phyloP scores from a whole-genome alignment of 257 asterid species.

The Solanum okadae region DNA sequence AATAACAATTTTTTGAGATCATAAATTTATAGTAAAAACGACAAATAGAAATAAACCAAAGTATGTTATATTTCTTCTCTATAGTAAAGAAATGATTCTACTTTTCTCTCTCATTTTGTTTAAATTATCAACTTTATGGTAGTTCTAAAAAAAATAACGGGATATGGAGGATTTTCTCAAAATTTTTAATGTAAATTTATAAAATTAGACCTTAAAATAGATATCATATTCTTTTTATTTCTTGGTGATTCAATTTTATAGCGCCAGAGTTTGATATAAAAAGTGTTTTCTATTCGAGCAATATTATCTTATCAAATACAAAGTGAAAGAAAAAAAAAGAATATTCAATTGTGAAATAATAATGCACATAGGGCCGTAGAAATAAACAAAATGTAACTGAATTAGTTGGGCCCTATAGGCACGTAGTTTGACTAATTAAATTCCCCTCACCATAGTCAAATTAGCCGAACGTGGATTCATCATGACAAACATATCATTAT shows the following conservation, averaged over 20 bases:
- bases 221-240: too few species aligned
- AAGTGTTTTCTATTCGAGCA: too few species aligned
- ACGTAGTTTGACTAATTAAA: slow-evolving; percentile 3
- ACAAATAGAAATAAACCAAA: too few species aligned
- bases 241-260: too few species aligned
- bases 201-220: too few species aligned
- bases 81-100: neutral
- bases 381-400: neutral
- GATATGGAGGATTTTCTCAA: neutral
- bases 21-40: too few species aligned
- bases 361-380: neutral
- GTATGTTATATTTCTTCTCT: neutral
- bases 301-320: too few species aligned
- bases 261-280: too few species aligned
- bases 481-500: slow-evolving; percentile 1
- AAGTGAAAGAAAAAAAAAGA: too few species aligned
- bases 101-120: neutral
- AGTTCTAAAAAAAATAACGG: neutral
- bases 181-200: neutral
- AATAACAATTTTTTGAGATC: too few species aligned
- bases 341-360: neutral
- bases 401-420: neutral
- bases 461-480: slow-evolving; percentile 21
- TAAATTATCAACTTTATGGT: neutral
- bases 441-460: slow-evolving; percentile 17